Base-by-base conservation (phyloP, 345 rosid species). In the Citrus unshiu region DNA sequence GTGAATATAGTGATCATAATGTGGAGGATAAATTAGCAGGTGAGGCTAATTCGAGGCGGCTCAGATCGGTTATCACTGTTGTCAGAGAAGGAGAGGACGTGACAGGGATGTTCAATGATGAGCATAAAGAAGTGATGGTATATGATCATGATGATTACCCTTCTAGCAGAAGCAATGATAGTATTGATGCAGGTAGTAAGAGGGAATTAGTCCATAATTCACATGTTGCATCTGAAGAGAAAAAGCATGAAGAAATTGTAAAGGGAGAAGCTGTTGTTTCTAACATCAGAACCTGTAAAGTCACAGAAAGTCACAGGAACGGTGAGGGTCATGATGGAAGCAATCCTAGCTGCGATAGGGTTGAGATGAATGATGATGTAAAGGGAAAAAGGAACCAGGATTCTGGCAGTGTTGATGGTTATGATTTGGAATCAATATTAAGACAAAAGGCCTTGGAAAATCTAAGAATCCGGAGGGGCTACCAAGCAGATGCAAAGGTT, bases 361-460 rank as follows among this genome's bases (percentile, higher is more conserved):
- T 7, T 83, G 84, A 37, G 12, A 79, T 65, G 74, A 39, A 37
- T 43, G 51, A 78, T 81, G 57, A 29, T 77, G 51, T 54, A 22
- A 80, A 66, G 24, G 87, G 70, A 73, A 74, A 77, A 66, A 83
- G 67, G 18, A 83, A 61, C 70, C 79, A 78, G 76, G 81, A 40
- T 81, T 78, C 82, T 68, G 63, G 65, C 73, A 66, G 60, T 54
- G 69, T 57, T 35, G 82, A 51, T 61, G 81, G 77, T 79, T 85
- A 87, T 62, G 87, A 92, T 82, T 68, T 93, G 68, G 98, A 93
- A 91, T 78, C 88, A 18, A 79, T 87, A 81, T 85, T 93, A 79
- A 88, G 95, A 81, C 79, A 85, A 75, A 90, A 82, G 86, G 99
- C 99, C 21, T 75, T 95, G 78, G 96, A 91, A 86, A 95, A 92